phyloP scores from a whole-genome alignment of 2,329 filamentous ascomycete species.

The Botrytis cinerea region DNA sequence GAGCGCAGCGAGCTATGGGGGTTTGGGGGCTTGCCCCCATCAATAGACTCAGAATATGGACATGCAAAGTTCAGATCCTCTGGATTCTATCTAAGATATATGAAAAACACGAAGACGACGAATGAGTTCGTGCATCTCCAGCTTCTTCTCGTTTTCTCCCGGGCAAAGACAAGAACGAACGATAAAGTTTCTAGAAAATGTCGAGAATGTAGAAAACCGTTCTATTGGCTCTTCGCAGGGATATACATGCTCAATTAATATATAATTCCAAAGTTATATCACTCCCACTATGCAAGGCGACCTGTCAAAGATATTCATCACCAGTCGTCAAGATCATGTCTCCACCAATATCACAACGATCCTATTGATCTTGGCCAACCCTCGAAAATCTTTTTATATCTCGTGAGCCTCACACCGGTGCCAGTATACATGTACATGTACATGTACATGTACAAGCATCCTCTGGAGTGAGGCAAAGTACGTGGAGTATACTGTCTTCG shows the following conservation, averaged over 20 bases:
- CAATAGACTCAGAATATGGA: not conserved
- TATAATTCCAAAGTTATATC: not conserved
- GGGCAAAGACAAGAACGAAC: not conserved
- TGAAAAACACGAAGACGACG: not conserved
- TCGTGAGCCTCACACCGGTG: not conserved
- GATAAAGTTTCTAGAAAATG: not conserved
- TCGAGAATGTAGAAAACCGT: not conserved
- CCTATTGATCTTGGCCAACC: not conserved
- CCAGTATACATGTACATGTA: not conserved
- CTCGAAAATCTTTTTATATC: not conserved
- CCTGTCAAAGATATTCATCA: not conserved
- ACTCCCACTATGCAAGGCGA: not conserved
- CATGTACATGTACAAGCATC: not conserved
- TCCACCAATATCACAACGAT: not conserved
- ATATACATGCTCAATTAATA: not conserved
- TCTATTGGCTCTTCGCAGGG: not conserved
- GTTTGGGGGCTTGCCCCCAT: slow-evolving; percentile 16
- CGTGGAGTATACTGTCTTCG: not conserved
- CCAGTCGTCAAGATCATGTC: not conserved
- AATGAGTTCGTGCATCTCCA: not conserved
- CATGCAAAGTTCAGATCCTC: not conserved
- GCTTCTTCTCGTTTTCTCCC: too few species aligned
- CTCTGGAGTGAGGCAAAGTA: not conserved
- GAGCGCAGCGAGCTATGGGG: slow-evolving; percentile 18
- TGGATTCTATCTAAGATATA: not conserved